Evolutionary conservation across 768 basidiomycete species (phyloP), one percentile per base, ranked within the genome.

Genomic region (Termitomyces sp.): DNA sequence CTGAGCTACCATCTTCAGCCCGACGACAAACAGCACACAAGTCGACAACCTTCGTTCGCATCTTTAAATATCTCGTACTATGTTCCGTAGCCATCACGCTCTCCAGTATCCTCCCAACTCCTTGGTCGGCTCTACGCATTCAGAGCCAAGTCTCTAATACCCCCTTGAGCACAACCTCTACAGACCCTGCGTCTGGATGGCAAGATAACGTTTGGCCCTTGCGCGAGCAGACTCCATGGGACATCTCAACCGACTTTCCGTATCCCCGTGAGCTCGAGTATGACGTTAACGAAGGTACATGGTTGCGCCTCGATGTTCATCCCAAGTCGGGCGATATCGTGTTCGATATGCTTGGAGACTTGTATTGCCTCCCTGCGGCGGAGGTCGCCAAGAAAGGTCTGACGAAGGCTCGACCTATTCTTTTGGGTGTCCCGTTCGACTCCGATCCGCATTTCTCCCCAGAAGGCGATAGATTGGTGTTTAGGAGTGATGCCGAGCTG

Each of bases 371-470:
- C 44, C 78, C 86, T 22, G 78, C 75, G 0, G 40, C 62, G 14
- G 70, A 71, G 38, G 69, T 66, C 38, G 56, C 64, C 1, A 62
- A 59, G 32, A 63, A 50, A 12, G 50, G 53, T 7, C 50, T 57
- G n/a, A 67, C 71, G 5, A 70, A 63, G 38, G 88, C 88, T 3
- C 72, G 77, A 47, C 84, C 86, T 8, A 71, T 90, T 34, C 70
- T 87, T 26, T 70, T 74, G 0, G 88, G 88, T 2, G 71, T 87
- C 17, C 88, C 88, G 11, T 77, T 84, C 58, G 87, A 89, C 60
- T 76, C 84, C 0, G 85, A 89, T 65, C 87, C 87, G 1, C 84
- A 78, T 56, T 89, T 90, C 69, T 87, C 86, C 5, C 85, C 88
- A 0, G 68, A 75, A 38, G 87, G 88, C 0, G 77, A 83, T 53